Conservation (phyloP, 2,329 filamentous ascomycete genomes). For the Ophiocordyceps camponoti-leonardi region DNA sequence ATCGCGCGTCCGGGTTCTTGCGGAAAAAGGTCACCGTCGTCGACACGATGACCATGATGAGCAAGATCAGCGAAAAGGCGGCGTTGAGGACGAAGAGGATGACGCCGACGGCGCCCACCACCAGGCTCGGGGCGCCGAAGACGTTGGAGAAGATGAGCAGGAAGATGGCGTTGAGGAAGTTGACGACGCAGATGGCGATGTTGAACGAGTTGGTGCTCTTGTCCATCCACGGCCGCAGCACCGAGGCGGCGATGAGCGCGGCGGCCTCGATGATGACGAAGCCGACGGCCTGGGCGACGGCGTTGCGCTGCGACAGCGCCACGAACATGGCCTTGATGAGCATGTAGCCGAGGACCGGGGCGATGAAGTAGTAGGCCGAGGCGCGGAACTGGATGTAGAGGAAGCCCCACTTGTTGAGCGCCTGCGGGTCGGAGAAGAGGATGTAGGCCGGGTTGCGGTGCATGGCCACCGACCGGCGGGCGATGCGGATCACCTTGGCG, state of each 20-base stretch:
- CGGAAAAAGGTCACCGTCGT: slow-evolving; percentile 55
- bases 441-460: slow-evolving; percentile 97
- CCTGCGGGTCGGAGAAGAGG: slow-evolving; percentile 85
- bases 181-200: slow-evolving; percentile 76
- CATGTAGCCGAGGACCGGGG: slow-evolving; percentile 61
- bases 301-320: slow-evolving; percentile 55
- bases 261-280: slow-evolving; percentile 69
- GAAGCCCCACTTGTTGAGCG: slow-evolving; percentile 96
- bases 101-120: slow-evolving; percentile 77
- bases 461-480: slow-evolving; percentile 72
- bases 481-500: slow-evolving; percentile 77
- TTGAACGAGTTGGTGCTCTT: slow-evolving; percentile 97
- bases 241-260: slow-evolving; percentile 59
- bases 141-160: slow-evolving; percentile 75
- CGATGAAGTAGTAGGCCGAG: slow-evolving; percentile 87
- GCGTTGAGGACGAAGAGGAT: slow-evolving; percentile 81
- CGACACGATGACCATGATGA: slow-evolving; percentile 60
- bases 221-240: slow-evolving; percentile 93
- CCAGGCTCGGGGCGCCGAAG: slow-evolving; percentile 68
- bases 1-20: slow-evolving; percentile 87
- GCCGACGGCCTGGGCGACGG: slow-evolving; percentile 61
- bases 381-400: slow-evolving; percentile 94
- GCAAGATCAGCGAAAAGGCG: slow-evolving; percentile 61
- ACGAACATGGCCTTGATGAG: slow-evolving; percentile 85
- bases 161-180: slow-evolving; percentile 83